phyloP scores from a whole-genome alignment of 331 rosid genomes.

The Malus hybrid region DNA sequence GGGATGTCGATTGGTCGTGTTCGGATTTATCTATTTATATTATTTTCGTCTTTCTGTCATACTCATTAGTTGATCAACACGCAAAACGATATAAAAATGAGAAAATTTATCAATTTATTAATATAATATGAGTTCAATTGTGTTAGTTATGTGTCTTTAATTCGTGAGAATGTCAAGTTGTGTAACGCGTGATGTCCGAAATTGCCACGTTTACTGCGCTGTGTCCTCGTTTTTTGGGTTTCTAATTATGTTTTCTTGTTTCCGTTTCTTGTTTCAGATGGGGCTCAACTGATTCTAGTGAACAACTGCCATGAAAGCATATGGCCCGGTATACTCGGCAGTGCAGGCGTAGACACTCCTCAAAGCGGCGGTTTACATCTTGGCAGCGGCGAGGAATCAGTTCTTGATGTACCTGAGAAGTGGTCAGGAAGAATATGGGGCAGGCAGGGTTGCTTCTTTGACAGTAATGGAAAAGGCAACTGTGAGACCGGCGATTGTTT shows the following conservation, averaged over 20 bases:
- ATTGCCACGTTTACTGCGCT: too few species aligned
- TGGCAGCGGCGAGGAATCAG: slow-evolving; percentile 59
- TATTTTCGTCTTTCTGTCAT: too few species aligned
- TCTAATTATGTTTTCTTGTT: background rate
- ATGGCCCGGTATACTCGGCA: slow-evolving; percentile 90
- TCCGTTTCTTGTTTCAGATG: slow-evolving; percentile 46
- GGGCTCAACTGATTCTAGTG: slow-evolving; percentile 66
- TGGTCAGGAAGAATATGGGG: slow-evolving; percentile 98
- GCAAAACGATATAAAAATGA: too few species aligned
- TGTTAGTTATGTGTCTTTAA: too few species aligned
- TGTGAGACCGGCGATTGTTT: slow-evolving; percentile 76
- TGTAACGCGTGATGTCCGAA: too few species aligned
- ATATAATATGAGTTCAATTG: too few species aligned
- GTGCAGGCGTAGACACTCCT: slow-evolving; percentile 63
- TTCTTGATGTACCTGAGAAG: slow-evolving; percentile 51
- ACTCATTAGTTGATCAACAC: too few species aligned
- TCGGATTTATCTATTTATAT: too few species aligned
- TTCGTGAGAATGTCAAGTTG: too few species aligned
- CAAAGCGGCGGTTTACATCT: slow-evolving; percentile 72
- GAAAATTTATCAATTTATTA: too few species aligned
- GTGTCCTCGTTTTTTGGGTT: too few species aligned
- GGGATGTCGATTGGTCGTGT: too few species aligned
- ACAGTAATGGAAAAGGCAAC: slow-evolving; percentile 47
- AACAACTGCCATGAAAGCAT: slow-evolving; percentile 80
- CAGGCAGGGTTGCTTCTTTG: slow-evolving; percentile 81